Base-by-base conservation (phyloP, 306 rosid genomes). In the Prunus kanzakura region DNA sequence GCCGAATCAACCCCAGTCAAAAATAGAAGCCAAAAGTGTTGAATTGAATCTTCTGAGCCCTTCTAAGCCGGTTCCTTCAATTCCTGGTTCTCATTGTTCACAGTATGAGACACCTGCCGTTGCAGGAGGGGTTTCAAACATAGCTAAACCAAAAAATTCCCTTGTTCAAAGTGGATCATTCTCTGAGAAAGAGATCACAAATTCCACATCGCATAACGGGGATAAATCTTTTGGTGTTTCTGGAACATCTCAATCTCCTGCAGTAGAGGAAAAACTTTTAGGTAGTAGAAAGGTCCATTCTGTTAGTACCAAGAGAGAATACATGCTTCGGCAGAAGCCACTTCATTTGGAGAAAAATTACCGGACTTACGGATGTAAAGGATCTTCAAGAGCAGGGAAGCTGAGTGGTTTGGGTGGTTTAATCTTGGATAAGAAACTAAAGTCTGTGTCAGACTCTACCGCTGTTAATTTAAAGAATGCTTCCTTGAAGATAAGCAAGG, bases 241-340 rank as follows among this genome's bases (percentile, higher is more conserved):
- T 41, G 93, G 87, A 63, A 67, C 82, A 50, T 81, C 91, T 75
- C 91, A 84, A 78, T 78, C 88, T 85, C 75, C 85, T 76, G 52
- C 81, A 29, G 55, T 54, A 6, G 94, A 90, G 82, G 97, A 87
- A 76, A 91, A 85, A 79, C 43, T 69, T 75, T 87, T 83, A 60
- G 69, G 84, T 78, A 71, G 67, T 76, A 87, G 90, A 81, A 90
- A 88, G 84, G 82, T 82, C 35, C 93, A 87, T 49, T 81, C 97
- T 61, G 74, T 76, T 64, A 79, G 82, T 81, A 72, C 83, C 55
- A 94, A 84, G 87, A 89, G 94, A 86, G 98, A 94, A 23, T 86
- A 86, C 89, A 81, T 89, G 85, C 89, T 91, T 60, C 93, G 91
- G 50, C 97, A 94, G 23, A 91, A 94, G 84, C 81, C 97, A 51